A percentile compares a stretch with the other conserved stretches of the same genome.
Evolutionary conservation across 495 filamentous ascomycete species (phyloP).

Genomic region (Neurospora cerealis): DNA sequence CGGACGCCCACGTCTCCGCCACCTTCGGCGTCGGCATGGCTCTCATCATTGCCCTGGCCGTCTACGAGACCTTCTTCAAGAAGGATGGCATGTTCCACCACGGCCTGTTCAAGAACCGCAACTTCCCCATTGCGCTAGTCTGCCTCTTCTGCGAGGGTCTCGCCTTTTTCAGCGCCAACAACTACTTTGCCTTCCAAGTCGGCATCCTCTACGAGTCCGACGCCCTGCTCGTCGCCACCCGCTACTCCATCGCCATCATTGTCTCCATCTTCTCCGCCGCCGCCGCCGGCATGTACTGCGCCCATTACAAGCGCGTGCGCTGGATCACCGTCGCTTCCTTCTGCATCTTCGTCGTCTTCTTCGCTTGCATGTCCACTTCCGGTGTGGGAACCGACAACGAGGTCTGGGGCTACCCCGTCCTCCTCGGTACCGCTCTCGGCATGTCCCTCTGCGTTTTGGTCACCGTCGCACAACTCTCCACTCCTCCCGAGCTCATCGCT

Average conservation of each 20-base stretch:
- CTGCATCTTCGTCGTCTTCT: slow-evolving; percentile 17
- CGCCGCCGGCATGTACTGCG: slow-evolving; percentile 14
- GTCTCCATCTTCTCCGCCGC: slow-evolving; percentile 9
- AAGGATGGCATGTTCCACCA: slow-evolving; percentile 31
- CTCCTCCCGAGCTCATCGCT: slow-evolving; percentile 23
- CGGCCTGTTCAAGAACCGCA: slow-evolving; percentile 20
- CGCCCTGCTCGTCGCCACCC: slow-evolving; percentile 9
- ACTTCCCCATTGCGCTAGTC: slow-evolving; percentile 20
- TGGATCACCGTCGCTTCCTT: slow-evolving; percentile 17
- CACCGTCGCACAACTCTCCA: slow-evolving; percentile 23
- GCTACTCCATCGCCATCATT: slow-evolving; percentile 21
- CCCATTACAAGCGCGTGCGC: slow-evolving; percentile 15
- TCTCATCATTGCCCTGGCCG: slow-evolving; percentile 8
- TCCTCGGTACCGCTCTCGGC: slow-evolving; percentile 21
- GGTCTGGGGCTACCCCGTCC: slow-evolving; percentile 23
- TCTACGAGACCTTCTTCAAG: slow-evolving; percentile 23
- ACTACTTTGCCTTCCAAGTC: slow-evolving; percentile 27
- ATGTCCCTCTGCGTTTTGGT: slow-evolving; percentile 16
- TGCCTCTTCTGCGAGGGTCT: slow-evolving; percentile 25
- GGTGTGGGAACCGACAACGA: not conserved
- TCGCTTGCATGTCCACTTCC: slow-evolving; percentile 20
- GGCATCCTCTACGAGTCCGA: slow-evolving; percentile 21
- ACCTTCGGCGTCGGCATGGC: slow-evolving; percentile 21
- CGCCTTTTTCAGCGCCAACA: slow-evolving; percentile 27
- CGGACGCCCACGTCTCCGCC: slow-evolving; percentile 18